A percentile compares a stretch with the other conserved stretches of the same genome.
Evolutionary conservation across 2,329 filamentous ascomycete species (phyloP).

Genomic region (Camillea tinctor): DNA sequence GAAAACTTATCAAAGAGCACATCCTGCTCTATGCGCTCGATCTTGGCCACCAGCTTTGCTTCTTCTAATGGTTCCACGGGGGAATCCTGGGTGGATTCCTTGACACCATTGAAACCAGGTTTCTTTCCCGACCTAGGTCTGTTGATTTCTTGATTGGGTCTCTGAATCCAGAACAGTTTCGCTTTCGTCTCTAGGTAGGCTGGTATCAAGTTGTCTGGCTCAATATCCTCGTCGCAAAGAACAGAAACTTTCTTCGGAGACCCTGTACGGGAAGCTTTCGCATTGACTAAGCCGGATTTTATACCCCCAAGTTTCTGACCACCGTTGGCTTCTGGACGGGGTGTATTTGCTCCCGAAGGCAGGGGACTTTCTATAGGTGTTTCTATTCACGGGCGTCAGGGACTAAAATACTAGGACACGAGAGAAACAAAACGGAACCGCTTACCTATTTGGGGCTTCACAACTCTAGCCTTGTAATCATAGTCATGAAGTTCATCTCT

Average conservation of each 20-base stretch:
- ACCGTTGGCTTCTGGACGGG: slow-evolving; percentile 39
- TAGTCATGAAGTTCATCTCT: slow-evolving; percentile 71
- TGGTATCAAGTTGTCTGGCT: slow-evolving; percentile 72
- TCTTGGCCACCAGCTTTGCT: slow-evolving; percentile 68
- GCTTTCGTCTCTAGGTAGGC: slow-evolving; percentile 75
- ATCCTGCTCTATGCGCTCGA: slow-evolving; percentile 75
- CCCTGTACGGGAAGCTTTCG: slow-evolving; percentile 27
- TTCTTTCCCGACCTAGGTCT: slow-evolving; percentile 35
- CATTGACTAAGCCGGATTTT: slow-evolving; percentile 36
- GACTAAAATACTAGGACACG: neutral
- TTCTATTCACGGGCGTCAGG: slow-evolving; percentile 33
- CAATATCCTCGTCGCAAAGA: slow-evolving; percentile 67
- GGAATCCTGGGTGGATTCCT: slow-evolving; percentile 7
- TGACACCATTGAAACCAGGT: neutral
- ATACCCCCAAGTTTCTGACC: slow-evolving; percentile 28
- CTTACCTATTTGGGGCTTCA: slow-evolving; percentile 37
- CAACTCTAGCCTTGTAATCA: slow-evolving; percentile 46
- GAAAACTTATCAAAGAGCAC: slow-evolving; percentile 68
- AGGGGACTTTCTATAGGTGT: slow-evolving; percentile 50
- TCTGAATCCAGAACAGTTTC: slow-evolving; percentile 62
- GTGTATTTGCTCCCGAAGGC: slow-evolving; percentile 50
- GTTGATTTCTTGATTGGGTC: slow-evolving; percentile 47
- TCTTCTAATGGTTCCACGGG: slow-evolving; percentile 46
- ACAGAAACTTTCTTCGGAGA: slow-evolving; percentile 44
- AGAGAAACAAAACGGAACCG: neutral